Evolutionary conservation across 2,329 filamentous ascomycete genomes (phyloP).

Genomic region (Aureobasidium sp.): DNA sequence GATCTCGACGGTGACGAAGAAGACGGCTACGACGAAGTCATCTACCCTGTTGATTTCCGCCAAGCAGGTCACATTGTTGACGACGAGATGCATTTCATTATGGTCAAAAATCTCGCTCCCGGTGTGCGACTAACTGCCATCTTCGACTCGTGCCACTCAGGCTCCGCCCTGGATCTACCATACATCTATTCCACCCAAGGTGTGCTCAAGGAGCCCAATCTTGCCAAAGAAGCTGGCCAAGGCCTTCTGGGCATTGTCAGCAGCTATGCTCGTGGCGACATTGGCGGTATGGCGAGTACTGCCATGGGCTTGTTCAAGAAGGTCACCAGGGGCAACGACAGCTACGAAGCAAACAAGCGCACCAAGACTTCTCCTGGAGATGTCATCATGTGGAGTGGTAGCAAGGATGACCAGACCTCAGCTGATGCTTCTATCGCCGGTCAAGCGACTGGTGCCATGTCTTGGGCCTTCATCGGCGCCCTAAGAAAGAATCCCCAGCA

Average conservation of each 20-base stretch:
- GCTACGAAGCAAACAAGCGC: slow-evolving; percentile 70
- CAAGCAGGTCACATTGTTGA: slow-evolving; percentile 75
- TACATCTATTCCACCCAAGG: slow-evolving; percentile 78
- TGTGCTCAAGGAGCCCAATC: slow-evolving; percentile 71
- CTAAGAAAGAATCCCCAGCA: slow-evolving; percentile 91
- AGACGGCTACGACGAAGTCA: slow-evolving; percentile 76
- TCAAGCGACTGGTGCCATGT: slow-evolving; percentile 95
- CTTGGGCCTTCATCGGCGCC: slow-evolving; percentile 88
- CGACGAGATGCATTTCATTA: slow-evolving; percentile 73
- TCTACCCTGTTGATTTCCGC: slow-evolving; percentile 76
- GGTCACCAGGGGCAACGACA: slow-evolving; percentile 70
- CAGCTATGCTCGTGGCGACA: slow-evolving; percentile 75
- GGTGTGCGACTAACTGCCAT: slow-evolving; percentile 80
- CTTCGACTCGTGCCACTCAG: slow-evolving; percentile 76
- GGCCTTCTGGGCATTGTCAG: slow-evolving; percentile 65
- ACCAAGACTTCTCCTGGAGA: slow-evolving; percentile 94
- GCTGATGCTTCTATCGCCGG: slow-evolving; percentile 83
- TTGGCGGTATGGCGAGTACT: slow-evolving; percentile 70
- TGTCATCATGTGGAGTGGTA: slow-evolving; percentile 96
- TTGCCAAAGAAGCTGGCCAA: slow-evolving; percentile 71
- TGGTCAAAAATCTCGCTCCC: slow-evolving; percentile 68
- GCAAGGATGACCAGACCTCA: slow-evolving; percentile 93
- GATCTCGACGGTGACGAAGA: slow-evolving; percentile 75
- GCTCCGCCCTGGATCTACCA: slow-evolving; percentile 68
- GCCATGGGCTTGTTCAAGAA: slow-evolving; percentile 85